These are phyloP conservation scores for Schrenkiella parvula DNA, from an alignment of 345 rosid genomes.

Conservation along the genomic window DNA sequence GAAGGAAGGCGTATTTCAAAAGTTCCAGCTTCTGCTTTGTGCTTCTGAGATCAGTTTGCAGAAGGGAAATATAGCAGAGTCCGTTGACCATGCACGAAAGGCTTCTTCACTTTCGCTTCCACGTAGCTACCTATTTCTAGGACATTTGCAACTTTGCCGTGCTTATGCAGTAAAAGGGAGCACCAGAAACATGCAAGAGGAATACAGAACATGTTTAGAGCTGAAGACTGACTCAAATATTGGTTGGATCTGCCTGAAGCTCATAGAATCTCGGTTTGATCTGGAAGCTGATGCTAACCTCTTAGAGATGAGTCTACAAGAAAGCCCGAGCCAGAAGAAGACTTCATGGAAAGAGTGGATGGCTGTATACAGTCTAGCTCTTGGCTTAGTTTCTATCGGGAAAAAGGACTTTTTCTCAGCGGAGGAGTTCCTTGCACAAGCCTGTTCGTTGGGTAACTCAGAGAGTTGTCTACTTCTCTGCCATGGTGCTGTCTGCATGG, in stretches of 20 bases:
- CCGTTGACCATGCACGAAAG: slow-evolving; percentile 47
- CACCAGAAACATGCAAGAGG: slow-evolving; percentile 39
- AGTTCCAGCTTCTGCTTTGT: slow-evolving; percentile 84
- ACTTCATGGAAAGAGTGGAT: slow-evolving; percentile 58
- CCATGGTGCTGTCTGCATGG: slow-evolving; percentile 75
- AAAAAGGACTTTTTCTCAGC: slow-evolving; percentile 54
- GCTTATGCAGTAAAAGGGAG: slow-evolving; percentile 68
- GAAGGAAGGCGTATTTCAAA: slow-evolving; percentile 47
- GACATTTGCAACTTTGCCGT: slow-evolving; percentile 72
- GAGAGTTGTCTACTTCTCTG: slow-evolving; percentile 76
- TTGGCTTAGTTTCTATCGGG: slow-evolving; percentile 52
- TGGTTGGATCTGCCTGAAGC: slow-evolving; percentile 76
- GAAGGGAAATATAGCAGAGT: slow-evolving; percentile 40
- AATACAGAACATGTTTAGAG: slow-evolving; percentile 64
- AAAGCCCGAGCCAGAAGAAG: slow-evolving; percentile 41
- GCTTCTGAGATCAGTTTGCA: slow-evolving; percentile 80
- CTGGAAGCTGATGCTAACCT: slow-evolving; percentile 45
- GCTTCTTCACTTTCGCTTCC: slow-evolving; percentile 67
- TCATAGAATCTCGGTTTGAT: slow-evolving; percentile 58
- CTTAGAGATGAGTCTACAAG: slow-evolving; percentile 46
- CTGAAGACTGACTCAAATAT: slow-evolving; percentile 68
- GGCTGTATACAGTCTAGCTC: slow-evolving; percentile 49
- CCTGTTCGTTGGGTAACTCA: slow-evolving; percentile 49
- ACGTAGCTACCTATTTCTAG: slow-evolving; percentile 55
- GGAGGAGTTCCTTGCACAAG: slow-evolving; percentile 56